phyloP scores from a whole-genome alignment of 495 filamentous ascomycete genomes.

The Penicillium cataractarum region DNA sequence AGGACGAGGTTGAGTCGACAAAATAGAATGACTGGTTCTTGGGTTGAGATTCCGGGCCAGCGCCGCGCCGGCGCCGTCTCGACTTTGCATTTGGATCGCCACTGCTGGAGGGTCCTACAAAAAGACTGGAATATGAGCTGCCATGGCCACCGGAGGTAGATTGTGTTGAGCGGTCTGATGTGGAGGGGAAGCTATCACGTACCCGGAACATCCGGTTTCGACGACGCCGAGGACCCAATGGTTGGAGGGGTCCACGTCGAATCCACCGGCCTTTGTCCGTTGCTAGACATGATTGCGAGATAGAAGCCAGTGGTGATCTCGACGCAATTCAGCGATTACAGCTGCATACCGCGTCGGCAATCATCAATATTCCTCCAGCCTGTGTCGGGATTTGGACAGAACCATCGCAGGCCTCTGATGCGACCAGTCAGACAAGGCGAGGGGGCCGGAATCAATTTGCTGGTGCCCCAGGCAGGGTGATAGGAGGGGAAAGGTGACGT shows the following conservation, averaged over 20 bases:
- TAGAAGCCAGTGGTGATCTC: constrained; percentile 11
- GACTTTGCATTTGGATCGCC: constrained; percentile 23
- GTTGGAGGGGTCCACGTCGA: constrained; percentile 9
- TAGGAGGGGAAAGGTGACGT: constrained; percentile 8
- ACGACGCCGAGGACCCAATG: constrained; percentile 1
- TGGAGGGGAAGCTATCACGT: constrained; percentile 5
- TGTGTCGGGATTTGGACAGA: constrained; percentile 22
- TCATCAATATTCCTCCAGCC: constrained; percentile 32
- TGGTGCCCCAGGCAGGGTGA: constrained; percentile 2
- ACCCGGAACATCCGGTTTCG: constrained; percentile 24
- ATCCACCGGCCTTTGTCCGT: constrained; percentile 20
- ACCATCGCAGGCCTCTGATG: constrained; percentile 31
- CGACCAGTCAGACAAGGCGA: constrained; percentile 11
- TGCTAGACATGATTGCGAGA: constrained; percentile 37
- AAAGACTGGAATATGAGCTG: neutral
- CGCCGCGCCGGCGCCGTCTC: constrained; percentile 31
- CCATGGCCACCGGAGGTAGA: neutral
- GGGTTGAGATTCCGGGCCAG: constrained; percentile 23
- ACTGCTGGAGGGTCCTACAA: constrained; percentile 27
- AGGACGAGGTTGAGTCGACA: constrained; percentile 48
- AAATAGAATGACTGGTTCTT: constrained; percentile 49
- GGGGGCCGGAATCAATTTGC: neutral
- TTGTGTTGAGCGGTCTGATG: no score
- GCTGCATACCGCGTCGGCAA: constrained; percentile 29
- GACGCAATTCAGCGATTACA: constrained; percentile 26